A percentile compares a stretch with the other conserved stretches of the same genome.
phyloP scores from a whole-genome alignment of 805 yeast genomes.

The Schwanniomyces yamadae region DNA sequence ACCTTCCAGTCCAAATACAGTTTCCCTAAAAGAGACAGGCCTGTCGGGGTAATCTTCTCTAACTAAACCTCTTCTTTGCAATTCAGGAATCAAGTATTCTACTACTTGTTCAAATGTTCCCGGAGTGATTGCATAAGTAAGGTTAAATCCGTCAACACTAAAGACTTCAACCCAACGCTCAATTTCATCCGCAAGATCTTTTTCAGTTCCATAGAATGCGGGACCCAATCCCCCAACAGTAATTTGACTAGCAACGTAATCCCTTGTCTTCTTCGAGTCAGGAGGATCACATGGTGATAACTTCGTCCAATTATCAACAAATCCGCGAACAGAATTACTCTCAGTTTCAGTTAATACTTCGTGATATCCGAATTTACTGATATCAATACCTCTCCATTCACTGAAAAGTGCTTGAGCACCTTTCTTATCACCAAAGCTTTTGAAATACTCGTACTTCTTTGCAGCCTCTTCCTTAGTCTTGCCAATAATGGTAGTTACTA shows the following conservation, averaged over 20 bases:
- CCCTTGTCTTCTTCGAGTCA: conserved; percentile 24
- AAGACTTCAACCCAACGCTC: conserved; percentile 37
- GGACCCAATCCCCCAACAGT: conserved; percentile 32
- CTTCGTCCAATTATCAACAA: conserved; percentile 34
- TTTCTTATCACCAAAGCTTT: conserved; percentile 34
- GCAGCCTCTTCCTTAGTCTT: conserved; percentile 42
- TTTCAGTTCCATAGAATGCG: conserved; percentile 33
- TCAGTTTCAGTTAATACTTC: conserved; percentile 31
- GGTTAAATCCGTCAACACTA: conserved; percentile 45
- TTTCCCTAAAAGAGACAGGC: no score
- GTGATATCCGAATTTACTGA: conserved; percentile 30
- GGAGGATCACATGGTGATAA: conserved; percentile 26
- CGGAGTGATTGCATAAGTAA: conserved; percentile 37
- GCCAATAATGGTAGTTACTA: conserved; percentile 39
- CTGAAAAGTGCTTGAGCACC: conserved; percentile 42
- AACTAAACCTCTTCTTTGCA: conserved; percentile 32
- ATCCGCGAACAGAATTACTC: conserved; percentile 30
- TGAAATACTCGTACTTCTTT: conserved; percentile 31
- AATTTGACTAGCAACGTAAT: conserved; percentile 27
- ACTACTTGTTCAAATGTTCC: conserved; percentile 38
- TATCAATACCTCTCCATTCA: conserved; percentile 44
- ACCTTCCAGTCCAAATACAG: no score
- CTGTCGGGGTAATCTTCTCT: conserved; percentile 37
- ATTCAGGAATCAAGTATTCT: conserved; percentile 35
- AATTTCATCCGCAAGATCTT: conserved; percentile 39